Evolutionary conservation across 1,139 yeast species (phyloP).

Genomic region (Citeromyces hawaiiensis): DNA sequence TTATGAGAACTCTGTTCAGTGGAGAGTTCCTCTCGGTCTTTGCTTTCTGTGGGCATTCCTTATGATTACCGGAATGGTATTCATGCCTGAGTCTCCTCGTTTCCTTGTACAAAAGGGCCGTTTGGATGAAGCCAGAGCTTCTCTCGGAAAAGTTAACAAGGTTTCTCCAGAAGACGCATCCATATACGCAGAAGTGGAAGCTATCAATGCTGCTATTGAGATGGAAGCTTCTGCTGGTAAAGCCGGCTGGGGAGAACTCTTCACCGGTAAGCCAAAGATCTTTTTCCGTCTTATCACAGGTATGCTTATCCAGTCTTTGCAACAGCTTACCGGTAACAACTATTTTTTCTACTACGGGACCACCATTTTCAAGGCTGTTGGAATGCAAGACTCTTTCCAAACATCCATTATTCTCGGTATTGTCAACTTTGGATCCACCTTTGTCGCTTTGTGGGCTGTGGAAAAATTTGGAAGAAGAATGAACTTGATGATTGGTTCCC

Average conservation of each 20-base stretch:
- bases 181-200: slow-evolving; percentile 43
- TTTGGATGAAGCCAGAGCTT: slow-evolving; percentile 43
- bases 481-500: slow-evolving; percentile 50
- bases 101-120: slow-evolving; percentile 40
- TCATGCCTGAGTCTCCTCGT: slow-evolving; percentile 77
- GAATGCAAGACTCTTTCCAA: slow-evolving; percentile 58
- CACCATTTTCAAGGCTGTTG: slow-evolving; percentile 64
- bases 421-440: slow-evolving; percentile 67
- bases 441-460: slow-evolving; percentile 51
- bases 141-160: slow-evolving; percentile 52
- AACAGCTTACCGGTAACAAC: slow-evolving; percentile 72
- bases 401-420: slow-evolving; percentile 69
- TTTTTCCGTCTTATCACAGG: slow-evolving; percentile 56
- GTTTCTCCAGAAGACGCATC: slow-evolving; percentile 47
- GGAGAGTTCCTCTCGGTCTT: slow-evolving; percentile 54
- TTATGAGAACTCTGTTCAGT: slow-evolving; percentile 36
- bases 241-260: slow-evolving; percentile 56
- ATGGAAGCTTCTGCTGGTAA: slow-evolving; percentile 48
- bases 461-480: slow-evolving; percentile 63
- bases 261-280: slow-evolving; percentile 55
- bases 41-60: slow-evolving; percentile 35
- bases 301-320: slow-evolving; percentile 50
- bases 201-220: slow-evolving; percentile 50
- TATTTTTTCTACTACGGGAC: slow-evolving; percentile 79
- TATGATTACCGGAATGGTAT: slow-evolving; percentile 37